Evolutionary conservation across 108 stramenopile genomes (phyloP), one percentile per base, ranked within the genome.

Genomic region (Skeletonema grethae): DNA sequence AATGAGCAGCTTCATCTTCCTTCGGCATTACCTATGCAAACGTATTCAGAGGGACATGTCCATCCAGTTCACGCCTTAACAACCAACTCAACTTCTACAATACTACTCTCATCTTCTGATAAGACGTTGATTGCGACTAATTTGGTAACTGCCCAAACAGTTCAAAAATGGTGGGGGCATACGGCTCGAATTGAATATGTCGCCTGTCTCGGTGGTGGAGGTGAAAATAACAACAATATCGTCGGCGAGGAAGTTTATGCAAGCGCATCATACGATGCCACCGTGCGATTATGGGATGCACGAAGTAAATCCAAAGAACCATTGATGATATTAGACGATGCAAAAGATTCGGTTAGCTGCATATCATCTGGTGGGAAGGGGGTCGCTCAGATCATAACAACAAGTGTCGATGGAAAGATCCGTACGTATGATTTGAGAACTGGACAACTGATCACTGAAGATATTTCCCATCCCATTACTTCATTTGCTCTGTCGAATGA

Each of bases 241-340:
- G 16, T 57, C 34, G 75, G 74, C 11, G 88, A 88, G 45, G 86
- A 80, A 10, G 53, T 84, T 7, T 90, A 84, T 36, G 48, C 89
- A 10, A 82, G 88, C 13, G 88, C 86, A 12, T 84, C 84, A 13
- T 95, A 92, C 57, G 94, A 95, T 84, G 85, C 83, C 25, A 89
- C 87, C 0, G 94, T 95, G 0, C 62, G 77, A 24, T 73, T 95
- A 16, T 95, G 90, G 90, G 94, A 95, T 81, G 88, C 77, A 22
- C 65, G 90, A 10, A 82, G 75, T 56, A 45, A 63, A 39, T 82
- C 75, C 48, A 55, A 86, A 32, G 81, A 76, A 24, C 90, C 94
- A 15, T 70, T 95, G 32, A 88, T 90, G 75, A 79, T 85, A 48
- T 71, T 91, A 20, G 76, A 79, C 5, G 90, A 95, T 35, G 94